Conservation (phyloP, 352 stramenopile genomes). For the Thraustochytrium sp. region DNA sequence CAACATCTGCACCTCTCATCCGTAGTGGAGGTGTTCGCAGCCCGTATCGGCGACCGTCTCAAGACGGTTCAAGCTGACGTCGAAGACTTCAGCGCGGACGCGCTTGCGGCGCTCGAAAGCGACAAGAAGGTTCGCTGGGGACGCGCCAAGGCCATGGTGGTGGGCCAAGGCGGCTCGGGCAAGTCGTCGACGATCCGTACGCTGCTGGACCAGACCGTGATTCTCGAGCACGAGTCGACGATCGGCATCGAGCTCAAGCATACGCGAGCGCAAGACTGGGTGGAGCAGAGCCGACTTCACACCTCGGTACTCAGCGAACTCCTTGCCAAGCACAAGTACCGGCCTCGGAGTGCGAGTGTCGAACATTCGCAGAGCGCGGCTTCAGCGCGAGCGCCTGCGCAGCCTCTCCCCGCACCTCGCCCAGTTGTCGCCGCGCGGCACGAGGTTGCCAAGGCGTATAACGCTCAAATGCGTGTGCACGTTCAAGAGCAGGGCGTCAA, state of each 20-base stretch:
- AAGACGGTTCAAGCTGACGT: background rate
- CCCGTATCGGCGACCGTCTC: background rate
- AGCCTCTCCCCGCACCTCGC: no score
- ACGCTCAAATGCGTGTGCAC: background rate
- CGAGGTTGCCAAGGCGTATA: background rate
- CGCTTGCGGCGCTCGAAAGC: background rate
- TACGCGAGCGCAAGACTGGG: background rate
- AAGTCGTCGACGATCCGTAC: constrained; percentile 32
- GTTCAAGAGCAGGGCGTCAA: background rate
- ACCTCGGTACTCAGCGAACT: background rate
- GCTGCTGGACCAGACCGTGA: background rate
- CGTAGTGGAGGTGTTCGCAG: background rate
- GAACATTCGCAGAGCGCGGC: no score
- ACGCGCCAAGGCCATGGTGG: constrained; percentile 27
- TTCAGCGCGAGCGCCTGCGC: no score
- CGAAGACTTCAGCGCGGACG: background rate
- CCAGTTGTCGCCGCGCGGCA: background rate
- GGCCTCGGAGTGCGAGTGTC: no score
- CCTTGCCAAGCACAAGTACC: no score
- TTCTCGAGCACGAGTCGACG: background rate
- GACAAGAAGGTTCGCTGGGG: background rate
- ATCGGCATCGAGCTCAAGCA: background rate
- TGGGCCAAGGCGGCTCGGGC: background rate
- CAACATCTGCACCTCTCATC: no score
- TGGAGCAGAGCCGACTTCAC: background rate